These are phyloP conservation scores for Leccinum ochraceum DNA, from an alignment of 768 basidiomycete genomes.

Conservation along the genomic window DNA sequence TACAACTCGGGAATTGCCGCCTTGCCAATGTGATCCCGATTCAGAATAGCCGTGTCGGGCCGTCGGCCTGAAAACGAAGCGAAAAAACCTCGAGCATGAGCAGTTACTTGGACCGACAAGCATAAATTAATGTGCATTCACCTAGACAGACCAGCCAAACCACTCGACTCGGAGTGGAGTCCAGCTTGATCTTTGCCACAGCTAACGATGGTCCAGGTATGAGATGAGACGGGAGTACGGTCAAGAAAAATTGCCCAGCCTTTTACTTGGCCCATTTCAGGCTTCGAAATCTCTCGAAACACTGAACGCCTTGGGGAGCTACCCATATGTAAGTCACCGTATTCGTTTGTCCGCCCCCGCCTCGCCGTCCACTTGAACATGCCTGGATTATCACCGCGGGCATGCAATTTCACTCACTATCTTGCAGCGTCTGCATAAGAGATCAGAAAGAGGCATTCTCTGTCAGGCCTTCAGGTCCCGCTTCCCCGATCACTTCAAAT, in stretches of 20 bases:
- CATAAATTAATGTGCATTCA: no score
- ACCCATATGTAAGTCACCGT: conserved; percentile 70
- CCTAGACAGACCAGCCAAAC: no score
- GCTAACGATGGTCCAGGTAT: conserved; percentile 52
- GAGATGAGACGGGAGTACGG: conserved; percentile 91
- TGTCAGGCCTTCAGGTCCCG: conserved; percentile 60
- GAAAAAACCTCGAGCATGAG: no score
- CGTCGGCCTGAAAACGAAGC: no score
- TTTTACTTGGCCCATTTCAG: conserved; percentile 85
- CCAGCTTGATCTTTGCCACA: background rate
- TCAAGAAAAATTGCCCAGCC: conserved; percentile 86
- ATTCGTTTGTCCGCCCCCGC: background rate
- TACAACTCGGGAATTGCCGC: no score
- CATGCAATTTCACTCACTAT: conserved; percentile 1
- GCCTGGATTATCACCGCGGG: background rate
- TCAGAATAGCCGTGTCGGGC: no score
- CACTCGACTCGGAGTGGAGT: no score
- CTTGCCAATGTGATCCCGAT: no score
- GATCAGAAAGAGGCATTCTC: conserved; percentile 90
- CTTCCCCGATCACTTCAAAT: conserved; percentile 76
- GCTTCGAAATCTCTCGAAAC: conserved; percentile 81
- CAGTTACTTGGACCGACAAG: no score
- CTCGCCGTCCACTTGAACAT: background rate
- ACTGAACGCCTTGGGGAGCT: conserved; percentile 59
- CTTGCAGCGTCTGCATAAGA: conserved; percentile 77